Percentiles rank a stretch among this genome's conserved stretches.
Evolutionary conservation across 1,139 yeast genomes (phyloP).

Genomic region (Hanseniaspora uvarum): DNA sequence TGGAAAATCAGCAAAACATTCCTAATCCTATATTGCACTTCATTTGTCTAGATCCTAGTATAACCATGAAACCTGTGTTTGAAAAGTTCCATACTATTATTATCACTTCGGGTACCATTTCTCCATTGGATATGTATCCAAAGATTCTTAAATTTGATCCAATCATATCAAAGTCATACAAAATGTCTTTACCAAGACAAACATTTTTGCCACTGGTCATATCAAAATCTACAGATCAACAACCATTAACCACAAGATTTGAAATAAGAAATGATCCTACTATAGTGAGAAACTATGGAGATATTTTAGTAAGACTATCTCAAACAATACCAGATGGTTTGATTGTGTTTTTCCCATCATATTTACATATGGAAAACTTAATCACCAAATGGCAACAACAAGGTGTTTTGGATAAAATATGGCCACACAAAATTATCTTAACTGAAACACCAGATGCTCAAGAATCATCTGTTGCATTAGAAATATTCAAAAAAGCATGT

Average conservation of each 20-base stretch:
- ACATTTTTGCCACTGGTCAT: slow-evolving; percentile 92
- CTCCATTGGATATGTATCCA: slow-evolving; percentile 98
- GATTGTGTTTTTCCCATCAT: slow-evolving; percentile 95
- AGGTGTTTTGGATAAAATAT: slow-evolving; percentile 96
- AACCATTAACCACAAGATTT: slow-evolving; percentile 87
- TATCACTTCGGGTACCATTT: slow-evolving; percentile 93
- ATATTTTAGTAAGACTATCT: slow-evolving; percentile 79
- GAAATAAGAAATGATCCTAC: slow-evolving; percentile 97
- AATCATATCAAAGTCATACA: slow-evolving; percentile 84
- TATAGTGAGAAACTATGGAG: slow-evolving; percentile 93
- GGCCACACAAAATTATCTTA: slow-evolving; percentile 88
- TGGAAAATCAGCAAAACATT: slow-evolving; percentile 83
- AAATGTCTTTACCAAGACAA: slow-evolving; percentile 88
- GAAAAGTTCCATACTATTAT: slow-evolving; percentile 89
- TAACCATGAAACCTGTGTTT: slow-evolving; percentile 93
- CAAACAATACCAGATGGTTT: slow-evolving; percentile 96
- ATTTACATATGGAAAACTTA: slow-evolving; percentile 92
- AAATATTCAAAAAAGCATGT: slow-evolving; percentile 92
- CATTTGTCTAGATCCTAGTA: slow-evolving; percentile 92
- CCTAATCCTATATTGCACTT: slow-evolving; percentile 95
- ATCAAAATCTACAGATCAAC: slow-evolving; percentile 96
- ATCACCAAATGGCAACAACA: slow-evolving; percentile 97
- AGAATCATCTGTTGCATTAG: slow-evolving; percentile 89
- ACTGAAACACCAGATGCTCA: slow-evolving; percentile 99
- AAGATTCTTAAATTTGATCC: slow-evolving; percentile 92